Conservation (phyloP, 148 eudicot species). For the Cornus controversa region DNA sequence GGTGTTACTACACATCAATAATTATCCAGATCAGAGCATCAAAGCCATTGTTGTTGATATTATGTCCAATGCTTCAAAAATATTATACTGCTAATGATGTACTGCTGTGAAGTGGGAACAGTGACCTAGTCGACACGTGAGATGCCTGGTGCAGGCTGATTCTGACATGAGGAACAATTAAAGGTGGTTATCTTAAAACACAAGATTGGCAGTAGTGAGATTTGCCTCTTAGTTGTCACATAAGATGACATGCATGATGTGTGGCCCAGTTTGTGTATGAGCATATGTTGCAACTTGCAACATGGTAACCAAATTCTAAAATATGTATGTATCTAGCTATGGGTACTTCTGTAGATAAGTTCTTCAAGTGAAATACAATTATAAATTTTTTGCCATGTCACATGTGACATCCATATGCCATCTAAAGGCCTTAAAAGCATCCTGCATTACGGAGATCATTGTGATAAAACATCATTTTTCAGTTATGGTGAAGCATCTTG, state of each 20-base stretch:
- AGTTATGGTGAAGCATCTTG: slow-evolving; percentile 3
- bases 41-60: not conserved
- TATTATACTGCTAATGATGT: no score
- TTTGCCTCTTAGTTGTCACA: not conserved
- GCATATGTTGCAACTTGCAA: no score
- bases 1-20: no score
- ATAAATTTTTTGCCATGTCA: not conserved
- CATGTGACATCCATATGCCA: not conserved
- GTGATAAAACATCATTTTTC: not conserved
- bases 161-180: not conserved
- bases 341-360: not conserved
- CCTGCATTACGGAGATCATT: not conserved
- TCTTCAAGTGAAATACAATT: not conserved
- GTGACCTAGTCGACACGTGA: no score
- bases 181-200: not conserved
- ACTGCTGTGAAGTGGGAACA: no score
- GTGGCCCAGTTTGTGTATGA: not conserved
- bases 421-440: not conserved
- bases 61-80: not conserved
- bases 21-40: not conserved
- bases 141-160: not conserved
- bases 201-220: not conserved
- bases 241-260: not conserved
- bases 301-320: not conserved
- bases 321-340: not conserved